Percentiles rank a stretch among this genome's conserved stretches.
These are phyloP conservation scores for Didymella pomorum DNA, from an alignment of 2,329 filamentous ascomycete species.

Conservation along the genomic window DNA sequence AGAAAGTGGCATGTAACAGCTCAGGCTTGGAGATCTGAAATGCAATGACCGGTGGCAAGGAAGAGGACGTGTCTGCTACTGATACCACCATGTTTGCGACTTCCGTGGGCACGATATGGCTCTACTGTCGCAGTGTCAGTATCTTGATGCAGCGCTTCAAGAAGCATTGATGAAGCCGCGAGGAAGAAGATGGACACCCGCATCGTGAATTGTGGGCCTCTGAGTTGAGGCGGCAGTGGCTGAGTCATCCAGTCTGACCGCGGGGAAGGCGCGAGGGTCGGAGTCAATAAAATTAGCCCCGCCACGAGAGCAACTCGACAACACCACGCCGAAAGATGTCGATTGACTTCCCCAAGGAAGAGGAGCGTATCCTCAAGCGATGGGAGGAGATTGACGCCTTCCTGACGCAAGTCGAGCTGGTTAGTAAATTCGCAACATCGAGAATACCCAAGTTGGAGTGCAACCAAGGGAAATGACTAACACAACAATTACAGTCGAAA, in stretches of 20 bases:
- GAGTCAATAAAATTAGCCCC: slow-evolving; percentile 35
- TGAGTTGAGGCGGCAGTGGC: slow-evolving; percentile 6
- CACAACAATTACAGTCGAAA: slow-evolving; percentile 62
- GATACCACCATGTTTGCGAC: too few species aligned
- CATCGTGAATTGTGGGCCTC: neutral
- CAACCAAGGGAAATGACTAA: slow-evolving; percentile 9
- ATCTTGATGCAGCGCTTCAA: neutral
- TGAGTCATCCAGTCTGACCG: slow-evolving; percentile 15
- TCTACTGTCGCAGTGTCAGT: neutral
- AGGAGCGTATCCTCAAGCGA: slow-evolving; percentile 81
- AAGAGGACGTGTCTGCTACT: neutral
- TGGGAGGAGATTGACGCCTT: slow-evolving; percentile 96
- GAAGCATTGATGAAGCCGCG: neutral
- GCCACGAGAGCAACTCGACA: slow-evolving; percentile 30
- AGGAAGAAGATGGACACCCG: neutral
- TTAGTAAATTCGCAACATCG: slow-evolving; percentile 25
- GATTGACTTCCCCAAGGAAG: slow-evolving; percentile 91
- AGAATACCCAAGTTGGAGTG: neutral
- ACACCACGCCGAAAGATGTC: slow-evolving; percentile 65
- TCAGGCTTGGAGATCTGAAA: neutral
- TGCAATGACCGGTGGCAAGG: neutral
- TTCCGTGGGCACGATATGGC: neutral
- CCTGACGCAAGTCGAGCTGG: slow-evolving; percentile 81
- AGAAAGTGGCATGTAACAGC: neutral
- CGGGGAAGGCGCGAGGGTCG: slow-evolving; percentile 20